Evolutionary conservation across 2,329 filamentous ascomycete species (phyloP).

Genomic region (Colletotrichum chlorophyti): DNA sequence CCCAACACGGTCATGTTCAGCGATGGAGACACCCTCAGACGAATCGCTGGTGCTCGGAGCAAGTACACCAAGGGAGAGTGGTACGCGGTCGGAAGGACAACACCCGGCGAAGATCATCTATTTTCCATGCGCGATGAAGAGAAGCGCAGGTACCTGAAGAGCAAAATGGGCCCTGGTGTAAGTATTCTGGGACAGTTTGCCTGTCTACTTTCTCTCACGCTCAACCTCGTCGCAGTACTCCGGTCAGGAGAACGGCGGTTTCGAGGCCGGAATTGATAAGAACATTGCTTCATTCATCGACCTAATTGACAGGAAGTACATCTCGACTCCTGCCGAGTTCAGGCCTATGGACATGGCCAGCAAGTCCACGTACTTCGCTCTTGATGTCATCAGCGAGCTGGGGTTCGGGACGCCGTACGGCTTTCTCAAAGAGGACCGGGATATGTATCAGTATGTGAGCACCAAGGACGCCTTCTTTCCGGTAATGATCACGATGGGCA

Average conservation of each 20-base stretch:
- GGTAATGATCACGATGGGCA: constrained; percentile 30
- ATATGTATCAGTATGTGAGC: constrained; percentile 33
- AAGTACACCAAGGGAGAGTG: constrained; percentile 29
- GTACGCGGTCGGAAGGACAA: constrained; percentile 38
- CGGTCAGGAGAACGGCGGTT: constrained; percentile 22
- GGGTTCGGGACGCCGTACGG: constrained; percentile 37
- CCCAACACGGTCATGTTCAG: constrained; percentile 31
- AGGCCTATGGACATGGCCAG: constrained; percentile 27
- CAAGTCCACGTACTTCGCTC: constrained; percentile 24
- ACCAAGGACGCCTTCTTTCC: constrained; percentile 27
- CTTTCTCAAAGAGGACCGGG: constrained; percentile 33
- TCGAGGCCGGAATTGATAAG: constrained; percentile 25
- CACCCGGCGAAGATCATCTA: constrained; percentile 38
- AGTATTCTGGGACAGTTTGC: constrained; percentile 22
- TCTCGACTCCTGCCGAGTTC: constrained; percentile 20
- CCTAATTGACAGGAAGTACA: constrained; percentile 26
- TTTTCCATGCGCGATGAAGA: constrained; percentile 41
- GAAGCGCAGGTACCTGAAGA: constrained; percentile 48
- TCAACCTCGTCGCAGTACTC: constrained; percentile 5
- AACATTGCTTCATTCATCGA: constrained; percentile 16
- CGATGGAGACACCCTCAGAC: constrained; percentile 24
- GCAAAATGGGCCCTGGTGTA: constrained; percentile 55
- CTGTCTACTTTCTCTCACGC: not conserved
- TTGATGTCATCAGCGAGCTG: constrained; percentile 37
- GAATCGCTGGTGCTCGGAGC: constrained; percentile 21